Evolutionary conservation across 192 early-diverging fungal genomes (phyloP), one percentile per base, ranked within the genome.

Genomic region (Obelidium mucronatum): DNA sequence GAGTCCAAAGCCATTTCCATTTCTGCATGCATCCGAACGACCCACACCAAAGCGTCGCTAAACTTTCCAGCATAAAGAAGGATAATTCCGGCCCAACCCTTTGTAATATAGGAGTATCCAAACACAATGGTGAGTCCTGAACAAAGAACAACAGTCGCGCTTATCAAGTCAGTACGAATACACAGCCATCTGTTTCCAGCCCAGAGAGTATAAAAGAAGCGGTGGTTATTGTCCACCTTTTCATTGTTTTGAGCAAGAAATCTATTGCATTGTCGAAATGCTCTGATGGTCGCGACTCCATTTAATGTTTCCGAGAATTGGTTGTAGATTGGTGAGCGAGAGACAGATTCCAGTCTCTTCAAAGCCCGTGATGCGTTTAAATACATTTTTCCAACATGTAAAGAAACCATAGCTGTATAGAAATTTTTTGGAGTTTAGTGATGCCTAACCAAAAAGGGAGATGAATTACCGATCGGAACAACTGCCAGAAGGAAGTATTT

Each of bases 1-100:
- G 80, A 61, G 60, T 94, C 94, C 89, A 96, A 82, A 56, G 87
- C 87, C 88, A 95, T 93, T 79, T 98, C 95, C 85, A 94, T 92
- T 64, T 90, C 78, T 62, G 84, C 80, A 56, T 86, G 84, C 70
- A 83, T 79, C 24, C 95, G 89, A 55, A 97, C 88, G 39, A 93
- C 73, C 95, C 95, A 96, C 56, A 95, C 60, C 3, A 73, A 36
- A 13, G 69, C 40, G 33, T 55, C 69, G 56, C 77, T 78, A 26
- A 78, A 70, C 58, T 62, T 72, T 55, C 68, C 68, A 64, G 69
- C 36, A 36, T 71, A 78, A 2, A 55, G 35, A 15, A 71, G 26
- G 39, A 62, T 78, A 22, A 62, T 72, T 2, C 67, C 77, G 2
- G 66, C 66, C 67, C 93, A 95, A 34, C 92, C 92, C 73, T 94